Evolutionary conservation across 164 flowering plant genomes (phyloP).

Genomic region (Stephania japonica): DNA sequence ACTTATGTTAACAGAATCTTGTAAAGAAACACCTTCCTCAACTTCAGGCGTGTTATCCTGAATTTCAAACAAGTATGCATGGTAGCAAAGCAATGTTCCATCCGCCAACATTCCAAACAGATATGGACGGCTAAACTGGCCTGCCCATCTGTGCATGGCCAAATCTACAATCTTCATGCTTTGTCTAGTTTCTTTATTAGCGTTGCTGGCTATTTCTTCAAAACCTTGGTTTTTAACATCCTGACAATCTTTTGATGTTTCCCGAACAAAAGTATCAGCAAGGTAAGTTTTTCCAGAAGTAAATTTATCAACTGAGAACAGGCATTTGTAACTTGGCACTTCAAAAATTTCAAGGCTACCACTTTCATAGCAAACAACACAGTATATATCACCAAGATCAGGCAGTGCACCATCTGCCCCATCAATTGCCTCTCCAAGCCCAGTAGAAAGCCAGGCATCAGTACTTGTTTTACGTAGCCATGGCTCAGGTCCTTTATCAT

Average conservation of each 20-base stretch:
- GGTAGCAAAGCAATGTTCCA: constrained; percentile 92
- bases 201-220: constrained; percentile 39
- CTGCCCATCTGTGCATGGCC: constrained; percentile 91
- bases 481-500: constrained; percentile 94
- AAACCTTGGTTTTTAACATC: constrained; percentile 19
- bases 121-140: constrained; percentile 74
- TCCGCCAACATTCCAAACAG: constrained; percentile 77
- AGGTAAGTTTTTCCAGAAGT: constrained; percentile 67
- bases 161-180: constrained; percentile 73
- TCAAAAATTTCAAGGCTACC: constrained; percentile 89
- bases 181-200: constrained; percentile 52
- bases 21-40: constrained; percentile 46
- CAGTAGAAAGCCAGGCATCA: constrained; percentile 98
- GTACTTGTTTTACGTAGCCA: constrained; percentile 93
- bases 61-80: constrained; percentile 81
- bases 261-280: constrained; percentile 41
- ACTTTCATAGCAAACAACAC: constrained; percentile 80
- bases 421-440: constrained; percentile 76
- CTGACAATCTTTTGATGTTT: constrained; percentile 30
- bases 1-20: constrained; percentile 31
- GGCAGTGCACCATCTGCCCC: constrained; percentile 71
- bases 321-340: constrained; percentile 81
- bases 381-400: constrained; percentile 92
- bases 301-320: constrained; percentile 74
- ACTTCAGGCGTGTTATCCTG: constrained; percentile 53